Evolutionary conservation across 1,284 basidiomycete genomes (phyloP).

Genomic region (Cryptococcus sp.): DNA sequence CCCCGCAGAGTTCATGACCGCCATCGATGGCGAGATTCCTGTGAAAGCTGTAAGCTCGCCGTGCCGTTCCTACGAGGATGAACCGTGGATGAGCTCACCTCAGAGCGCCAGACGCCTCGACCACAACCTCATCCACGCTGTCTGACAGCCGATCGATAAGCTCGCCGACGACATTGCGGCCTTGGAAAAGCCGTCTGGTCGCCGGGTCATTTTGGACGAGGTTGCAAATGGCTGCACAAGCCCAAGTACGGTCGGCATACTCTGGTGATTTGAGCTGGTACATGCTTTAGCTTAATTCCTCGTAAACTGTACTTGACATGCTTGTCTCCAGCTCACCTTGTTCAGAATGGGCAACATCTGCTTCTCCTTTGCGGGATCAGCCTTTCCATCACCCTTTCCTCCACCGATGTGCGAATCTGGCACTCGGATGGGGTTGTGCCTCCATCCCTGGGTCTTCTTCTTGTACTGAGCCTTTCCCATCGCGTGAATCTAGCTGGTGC

Average conservation of each 20-base stretch:
- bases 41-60: constrained; percentile 3
- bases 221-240: constrained; percentile 86
- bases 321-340: constrained; percentile 61
- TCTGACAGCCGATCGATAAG: constrained; percentile 82
- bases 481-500: too few relatives aligned
- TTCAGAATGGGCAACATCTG: constrained; percentile 81
- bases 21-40: constrained; percentile 93
- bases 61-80: not conserved
- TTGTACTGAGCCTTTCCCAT: constrained; percentile 89
- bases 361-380: constrained; percentile 64
- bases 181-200: constrained; percentile 81
- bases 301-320: not conserved
- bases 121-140: constrained; percentile 78
- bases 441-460: constrained; percentile 61
- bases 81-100: constrained; percentile 58
- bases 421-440: constrained; percentile 88
- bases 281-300: not conserved
- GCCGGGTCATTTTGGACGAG: constrained; percentile 86
- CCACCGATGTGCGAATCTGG: constrained; percentile 83
- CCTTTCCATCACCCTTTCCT: constrained; percentile 56
- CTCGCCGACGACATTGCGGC: constrained; percentile 83
- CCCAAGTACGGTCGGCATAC: constrained; percentile 80
- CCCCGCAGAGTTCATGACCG: constrained; percentile 87
- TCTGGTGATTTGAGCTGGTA: constrained; percentile 60
- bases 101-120: constrained; percentile 80